Base-by-base conservation (phyloP, 2,329 filamentous ascomycete species). In the Aspergillus carbonarius region DNA sequence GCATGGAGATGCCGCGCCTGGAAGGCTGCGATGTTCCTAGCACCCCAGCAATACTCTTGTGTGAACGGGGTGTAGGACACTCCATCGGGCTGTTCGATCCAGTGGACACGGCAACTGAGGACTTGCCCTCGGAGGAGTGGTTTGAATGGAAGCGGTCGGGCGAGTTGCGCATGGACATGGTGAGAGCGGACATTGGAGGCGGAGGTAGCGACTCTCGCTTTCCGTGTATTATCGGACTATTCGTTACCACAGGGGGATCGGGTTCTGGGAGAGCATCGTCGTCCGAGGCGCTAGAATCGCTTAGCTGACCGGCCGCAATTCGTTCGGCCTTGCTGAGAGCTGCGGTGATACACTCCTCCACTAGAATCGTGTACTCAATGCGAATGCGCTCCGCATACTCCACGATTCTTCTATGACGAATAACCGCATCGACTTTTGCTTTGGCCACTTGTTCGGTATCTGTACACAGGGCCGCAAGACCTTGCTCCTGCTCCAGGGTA, bases 361-460 rank as follows among this genome's bases (percentile, higher is more conserved):
- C 93, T 58, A 97, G 82, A 25, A 96, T 85, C 27, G 93, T 90
- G 69, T 97, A 96, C 70, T 99, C 95, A 48, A 97, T 85, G 4
- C 96, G 90, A 63, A 99, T 96, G 32, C 96, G 88, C 76, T 99
- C 95, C 0, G 93, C 88, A 72, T 99, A 99, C 73, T 99, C 95
- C 32, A 99, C 88, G 52, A 98, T 96, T 67, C 89, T 88, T 52
- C 93, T 88, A 74, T 98, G 92, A 34, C 95, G 90, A 63, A 96
- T 87, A 6, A 98, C 91, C 4, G 93, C 91, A 68, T 99, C 95
- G 1, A 98, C 91, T 73, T 99, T 99, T 46, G 89, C 85, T 69
- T 88, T 91, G 25, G 93, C 90, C 39, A 92, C 85, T 68, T 85
- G 88, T 72, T 95, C 92, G 0, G 93, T 98, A 71, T 99, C 95